Percentiles rank a stretch among this genome's conserved stretches.
Conservation (phyloP, 305 asterid species). For the Andrographis paniculata region DNA sequence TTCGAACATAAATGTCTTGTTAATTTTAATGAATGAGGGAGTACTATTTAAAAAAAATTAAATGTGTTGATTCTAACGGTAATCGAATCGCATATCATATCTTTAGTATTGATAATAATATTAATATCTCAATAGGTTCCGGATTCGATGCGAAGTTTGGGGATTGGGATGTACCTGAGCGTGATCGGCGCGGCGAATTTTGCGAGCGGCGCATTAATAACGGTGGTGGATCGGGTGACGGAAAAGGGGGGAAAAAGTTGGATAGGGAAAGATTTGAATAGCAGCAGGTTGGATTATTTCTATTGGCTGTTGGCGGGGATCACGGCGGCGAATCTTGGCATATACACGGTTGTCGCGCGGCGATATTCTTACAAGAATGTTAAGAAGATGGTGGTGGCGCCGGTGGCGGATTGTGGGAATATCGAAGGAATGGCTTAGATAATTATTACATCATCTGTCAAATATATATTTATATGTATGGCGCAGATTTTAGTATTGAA, state of each 20-base stretch:
- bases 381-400: conserved; percentile 26
- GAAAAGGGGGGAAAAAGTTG: conserved; percentile 55
- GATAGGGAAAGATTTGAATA: conserved; percentile 69
- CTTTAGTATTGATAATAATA: too few species aligned
- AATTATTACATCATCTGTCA: too few species aligned
- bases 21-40: too few species aligned
- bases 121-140: too few species aligned
- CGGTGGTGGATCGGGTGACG: conserved; percentile 49
- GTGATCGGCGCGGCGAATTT: conserved; percentile 74
- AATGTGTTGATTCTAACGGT: too few species aligned
- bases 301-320: conserved; percentile 65
- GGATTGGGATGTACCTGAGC: conserved; percentile 72
- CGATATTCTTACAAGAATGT: conserved; percentile 70
- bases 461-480: too few species aligned
- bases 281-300: conserved; percentile 65
- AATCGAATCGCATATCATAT: too few species aligned
- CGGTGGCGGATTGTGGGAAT: conserved; percentile 14
- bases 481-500: too few species aligned
- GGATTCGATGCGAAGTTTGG: conserved; percentile 84
- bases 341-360: conserved; percentile 45
- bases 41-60: too few species aligned
- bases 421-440: not conserved
- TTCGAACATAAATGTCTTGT: too few species aligned
- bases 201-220: conserved; percentile 57
- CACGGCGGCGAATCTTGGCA: conserved; percentile 33